These are phyloP conservation scores for Rubia peregrina DNA, from an alignment of 305 asterid species.

Conservation along the genomic window DNA sequence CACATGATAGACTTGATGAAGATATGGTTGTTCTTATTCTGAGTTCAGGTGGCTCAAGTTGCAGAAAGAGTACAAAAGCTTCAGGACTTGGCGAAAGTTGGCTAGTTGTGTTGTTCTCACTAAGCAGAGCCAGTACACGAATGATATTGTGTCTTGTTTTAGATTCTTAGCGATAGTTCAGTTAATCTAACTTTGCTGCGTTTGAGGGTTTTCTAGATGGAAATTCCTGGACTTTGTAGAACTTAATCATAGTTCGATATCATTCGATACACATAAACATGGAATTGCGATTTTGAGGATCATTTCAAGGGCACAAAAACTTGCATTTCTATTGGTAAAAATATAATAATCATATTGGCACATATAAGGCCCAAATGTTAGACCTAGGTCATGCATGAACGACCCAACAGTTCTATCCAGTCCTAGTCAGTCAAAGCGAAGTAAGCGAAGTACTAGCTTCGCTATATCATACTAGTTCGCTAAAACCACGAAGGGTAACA, in stretches of 20 bases:
- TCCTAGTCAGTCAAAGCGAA: too few species aligned
- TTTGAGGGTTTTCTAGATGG: slow-evolving; percentile 36
- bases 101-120: slow-evolving; percentile 80
- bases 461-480: too few species aligned
- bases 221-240: slow-evolving; percentile 81
- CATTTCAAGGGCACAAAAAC: slow-evolving; percentile 84
- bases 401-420: too few species aligned
- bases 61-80: slow-evolving; percentile 82
- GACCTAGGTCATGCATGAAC: too few species aligned
- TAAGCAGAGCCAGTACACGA: slow-evolving; percentile 51
- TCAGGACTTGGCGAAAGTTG: slow-evolving; percentile 69
- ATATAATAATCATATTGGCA: too few species aligned
- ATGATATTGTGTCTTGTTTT: neutral
- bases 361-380: too few species aligned
- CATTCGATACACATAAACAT: slow-evolving; percentile 69
- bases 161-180: neutral
- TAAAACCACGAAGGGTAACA: too few species aligned
- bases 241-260: slow-evolving; percentile 83
- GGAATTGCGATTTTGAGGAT: slow-evolving; percentile 82
- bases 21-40: slow-evolving; percentile 3
- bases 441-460: too few species aligned
- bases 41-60: slow-evolving; percentile 45
- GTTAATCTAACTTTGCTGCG: neutral
- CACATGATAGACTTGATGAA: neutral
- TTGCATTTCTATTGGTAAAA: slow-evolving; percentile 33